Base-by-base conservation (phyloP, 1,284 basidiomycete species). In the Anthracocystis walkeri region DNA sequence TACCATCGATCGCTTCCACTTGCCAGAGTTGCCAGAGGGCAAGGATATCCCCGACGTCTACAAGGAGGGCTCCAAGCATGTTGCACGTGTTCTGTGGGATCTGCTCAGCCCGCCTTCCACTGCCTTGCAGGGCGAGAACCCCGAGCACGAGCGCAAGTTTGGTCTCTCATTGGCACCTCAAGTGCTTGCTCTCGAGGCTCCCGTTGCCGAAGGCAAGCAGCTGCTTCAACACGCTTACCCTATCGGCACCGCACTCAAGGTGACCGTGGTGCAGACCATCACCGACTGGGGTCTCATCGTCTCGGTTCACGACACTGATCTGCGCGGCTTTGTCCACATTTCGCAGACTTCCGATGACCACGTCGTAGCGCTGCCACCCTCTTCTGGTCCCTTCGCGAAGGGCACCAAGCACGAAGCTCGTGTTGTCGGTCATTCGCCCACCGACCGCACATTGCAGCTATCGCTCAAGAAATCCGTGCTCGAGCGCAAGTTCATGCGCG, bases 341-440 rank as follows among this genome's bases (percentile, higher is more conserved):
- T 97, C 96, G 12, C 93, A 95, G 85, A 89, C 93, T 27, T 92
- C 94, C 18, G 95, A 99, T 84, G 93, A 95, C 58, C 94, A 95
- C 82, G 88, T 95, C 27, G 90, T 92, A 12, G 89, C 90, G 8
- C 87, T 98, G 11, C 76, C 87, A 12, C 87, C 89, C 18, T 90
- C 91, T 14, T 56, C 67, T 1, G 82, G 81, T 14, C 54, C 79
- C 4, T 85, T 75, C 57, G 51, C 54, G 23, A 65, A 82, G 42
- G 83, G 83, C 21, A 73, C 75, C 8, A 58, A 52, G 25, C 96
- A 99, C 84, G 88, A 89, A 60, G 95, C 94, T 4, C 92, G 97
- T 56, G 94, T 99, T 6, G 92, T 92, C 18, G 95, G 95, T 0
- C 91, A 93, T 85, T 92, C 93, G 79, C 88, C 90, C 1, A 89